Evolutionary conservation across 129 eudicot species (phyloP).

Genomic region (Flaveria linearis): DNA sequence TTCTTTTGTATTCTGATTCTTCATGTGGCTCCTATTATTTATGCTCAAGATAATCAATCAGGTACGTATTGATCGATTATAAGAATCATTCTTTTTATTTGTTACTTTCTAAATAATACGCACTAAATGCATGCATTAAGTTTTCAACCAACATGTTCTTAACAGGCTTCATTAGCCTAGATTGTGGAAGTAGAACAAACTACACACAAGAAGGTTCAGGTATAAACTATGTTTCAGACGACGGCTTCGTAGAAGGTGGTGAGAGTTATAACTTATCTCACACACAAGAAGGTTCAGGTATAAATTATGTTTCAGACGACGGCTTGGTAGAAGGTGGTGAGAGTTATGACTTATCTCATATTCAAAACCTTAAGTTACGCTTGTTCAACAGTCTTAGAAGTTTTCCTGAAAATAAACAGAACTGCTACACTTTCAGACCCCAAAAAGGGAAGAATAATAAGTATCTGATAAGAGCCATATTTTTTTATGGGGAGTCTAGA

Average conservation of each 20-base stretch:
- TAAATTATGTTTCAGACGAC: too few species aligned
- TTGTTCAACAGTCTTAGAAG: conserved; percentile 34
- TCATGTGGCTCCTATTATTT: not conserved
- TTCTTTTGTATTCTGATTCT: not conserved
- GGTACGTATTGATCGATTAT: not conserved
- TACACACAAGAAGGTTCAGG: not conserved
- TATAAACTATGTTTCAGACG: not conserved
- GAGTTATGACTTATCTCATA: too few species aligned
- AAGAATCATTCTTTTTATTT: too few species aligned
- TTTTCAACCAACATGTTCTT: not conserved
- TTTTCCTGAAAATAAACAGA: conserved; percentile 41
- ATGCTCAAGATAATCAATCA: conserved; percentile 18
- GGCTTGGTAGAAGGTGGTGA: too few species aligned
- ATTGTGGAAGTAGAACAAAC: conserved; percentile 38
- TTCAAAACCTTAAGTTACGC: too few species aligned
- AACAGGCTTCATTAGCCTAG: conserved; percentile 53
- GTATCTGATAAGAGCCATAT: conserved; percentile 38
- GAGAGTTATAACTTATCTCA: not conserved
- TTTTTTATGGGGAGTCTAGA: conserved; percentile 38
- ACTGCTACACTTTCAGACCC: conserved; percentile 50
- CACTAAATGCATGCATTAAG: too few species aligned
- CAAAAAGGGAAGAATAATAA: conserved; percentile 30
- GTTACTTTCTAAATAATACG: not conserved
- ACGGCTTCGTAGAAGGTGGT: conserved; percentile 2
- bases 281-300: too few species aligned